A percentile compares a stretch with the other conserved stretches of the same genome.
Conservation (phyloP, 371 early-diverging fungal species). For the Amoeboaphelidium occidentale region DNA sequence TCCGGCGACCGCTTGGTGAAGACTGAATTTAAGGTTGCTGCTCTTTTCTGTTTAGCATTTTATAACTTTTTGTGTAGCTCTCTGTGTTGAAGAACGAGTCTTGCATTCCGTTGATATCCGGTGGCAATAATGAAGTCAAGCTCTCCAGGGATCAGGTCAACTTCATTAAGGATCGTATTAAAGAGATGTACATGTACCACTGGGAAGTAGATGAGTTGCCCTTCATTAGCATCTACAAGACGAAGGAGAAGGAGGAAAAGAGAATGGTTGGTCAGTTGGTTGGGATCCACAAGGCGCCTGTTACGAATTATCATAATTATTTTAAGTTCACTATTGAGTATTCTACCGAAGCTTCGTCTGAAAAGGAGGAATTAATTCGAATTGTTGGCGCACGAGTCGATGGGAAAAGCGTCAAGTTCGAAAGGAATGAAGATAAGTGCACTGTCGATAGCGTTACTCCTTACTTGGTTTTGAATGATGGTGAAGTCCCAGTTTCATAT, state of each 20-base stretch:
- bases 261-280: too few relatives aligned
- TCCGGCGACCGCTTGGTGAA: slow-evolving; percentile 87
- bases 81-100: slow-evolving; percentile 23
- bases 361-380: too few relatives aligned
- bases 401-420: neutral
- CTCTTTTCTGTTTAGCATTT: slow-evolving; percentile 6
- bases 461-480: neutral
- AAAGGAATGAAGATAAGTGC: neutral
- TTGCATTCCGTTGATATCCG: slow-evolving; percentile 20
- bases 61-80: slow-evolving; percentile 17
- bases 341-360: too few relatives aligned
- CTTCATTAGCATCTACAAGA: neutral
- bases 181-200: slow-evolving; percentile 50
- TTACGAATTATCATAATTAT: neutral
- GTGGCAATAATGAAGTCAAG: slow-evolving; percentile 38
- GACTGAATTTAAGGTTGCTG: slow-evolving; percentile 48
- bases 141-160: slow-evolving; percentile 33
- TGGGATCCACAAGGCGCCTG: slow-evolving; percentile 2
- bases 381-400: slow-evolving; percentile 59
- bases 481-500: neutral
- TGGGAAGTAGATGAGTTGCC: slow-evolving; percentile 14
- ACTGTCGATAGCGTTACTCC: neutral
- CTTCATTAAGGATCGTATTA: slow-evolving; percentile 61
- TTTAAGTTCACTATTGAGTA: neutral
- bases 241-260: neutral